Base-by-base conservation (phyloP, 345 rosid genomes). In the Populus davidiana region DNA sequence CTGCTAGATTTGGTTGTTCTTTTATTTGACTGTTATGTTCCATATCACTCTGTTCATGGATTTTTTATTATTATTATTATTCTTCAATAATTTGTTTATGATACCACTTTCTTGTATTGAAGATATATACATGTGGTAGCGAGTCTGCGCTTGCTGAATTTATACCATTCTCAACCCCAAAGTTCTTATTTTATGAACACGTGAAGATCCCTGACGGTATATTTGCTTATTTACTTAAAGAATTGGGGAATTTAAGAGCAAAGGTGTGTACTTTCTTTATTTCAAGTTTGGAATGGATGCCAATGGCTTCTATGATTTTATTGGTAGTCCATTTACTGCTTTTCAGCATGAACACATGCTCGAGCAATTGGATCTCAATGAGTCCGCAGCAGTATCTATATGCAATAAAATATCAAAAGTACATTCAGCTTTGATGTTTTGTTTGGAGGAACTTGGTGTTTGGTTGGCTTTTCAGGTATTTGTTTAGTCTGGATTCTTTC, bases 401-500 rank as follows among this genome's bases (percentile, higher is more conserved):
- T 54, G 41, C 62, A 87, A 78, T 82, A 90, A 79, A 79, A 67
- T 93, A 72, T 72, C 71, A 18, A 92, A 69, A 80, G 83, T 88
- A 50, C 63, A 73, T 75, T 82, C 83, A 14, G 71, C 78, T 43
- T 79, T 96, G 65, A 49, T 83, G 29, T 88, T 81, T 81, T 96
- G 99, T 82, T 78, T 91, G 82, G 85, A 80, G 21, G 90, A 92
- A 21, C 94, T 92, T 20, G 99, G 99, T 23, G 83, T 88, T 70
- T 92, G 87, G 93, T 80, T 90, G 83, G 94, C 99, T 41, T 83
- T 50, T 29, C 92, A 92, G 99, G 99, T 95, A 83, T 31, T 35
- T 68, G 35, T 77, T 72, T 65, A 31, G n/a, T 70, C 16, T 72
- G 33, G 50, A 16, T 65, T 61, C 62, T 5, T 31, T 73, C 10